A percentile compares a stretch with the other conserved stretches of the same genome.
These are phyloP conservation scores for Carex parvula DNA, from an alignment of 176 grass and related monocot genomes.

Conservation along the genomic window DNA sequence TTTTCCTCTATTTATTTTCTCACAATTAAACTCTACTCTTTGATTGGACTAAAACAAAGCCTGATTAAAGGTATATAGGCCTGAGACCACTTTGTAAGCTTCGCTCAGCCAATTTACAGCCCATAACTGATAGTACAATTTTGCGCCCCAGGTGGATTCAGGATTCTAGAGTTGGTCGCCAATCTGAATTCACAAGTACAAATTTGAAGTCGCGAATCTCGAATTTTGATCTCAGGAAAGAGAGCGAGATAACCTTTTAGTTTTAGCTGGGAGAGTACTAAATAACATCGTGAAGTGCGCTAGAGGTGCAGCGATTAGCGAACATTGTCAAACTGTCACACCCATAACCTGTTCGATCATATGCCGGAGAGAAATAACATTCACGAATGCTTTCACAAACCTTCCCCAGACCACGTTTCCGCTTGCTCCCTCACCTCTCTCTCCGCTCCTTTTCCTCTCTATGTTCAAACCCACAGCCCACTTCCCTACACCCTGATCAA, in stretches of 20 bases:
- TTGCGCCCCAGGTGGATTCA: too few relatives aligned
- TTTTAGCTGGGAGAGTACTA: too few relatives aligned
- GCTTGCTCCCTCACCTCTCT: background rate
- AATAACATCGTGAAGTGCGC: background rate
- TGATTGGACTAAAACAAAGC: background rate
- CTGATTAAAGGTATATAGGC: background rate
- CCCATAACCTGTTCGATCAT: conserved; percentile 39
- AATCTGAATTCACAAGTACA: background rate
- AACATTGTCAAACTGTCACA: background rate
- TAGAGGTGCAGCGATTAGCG: background rate
- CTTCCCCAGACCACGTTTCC: background rate
- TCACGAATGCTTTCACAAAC: background rate
- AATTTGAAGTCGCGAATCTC: background rate
- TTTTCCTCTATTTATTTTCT: background rate
- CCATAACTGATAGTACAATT: background rate
- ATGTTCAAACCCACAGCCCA: conserved; percentile 20
- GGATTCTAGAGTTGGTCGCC: too few relatives aligned
- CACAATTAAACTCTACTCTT: background rate
- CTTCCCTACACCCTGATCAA: conserved; percentile 15
- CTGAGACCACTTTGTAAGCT: background rate
- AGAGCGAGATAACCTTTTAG: background rate
- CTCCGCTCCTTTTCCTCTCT: conserved; percentile 22
- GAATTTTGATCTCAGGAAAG: background rate
- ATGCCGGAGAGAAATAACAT: conserved; percentile 18
- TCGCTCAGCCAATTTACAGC: background rate